A percentile compares a stretch with the other conserved stretches of the same genome.
These are phyloP conservation scores for Botrytis byssoidea DNA, from an alignment of 2,329 filamentous ascomycete species.

Conservation along the genomic window DNA sequence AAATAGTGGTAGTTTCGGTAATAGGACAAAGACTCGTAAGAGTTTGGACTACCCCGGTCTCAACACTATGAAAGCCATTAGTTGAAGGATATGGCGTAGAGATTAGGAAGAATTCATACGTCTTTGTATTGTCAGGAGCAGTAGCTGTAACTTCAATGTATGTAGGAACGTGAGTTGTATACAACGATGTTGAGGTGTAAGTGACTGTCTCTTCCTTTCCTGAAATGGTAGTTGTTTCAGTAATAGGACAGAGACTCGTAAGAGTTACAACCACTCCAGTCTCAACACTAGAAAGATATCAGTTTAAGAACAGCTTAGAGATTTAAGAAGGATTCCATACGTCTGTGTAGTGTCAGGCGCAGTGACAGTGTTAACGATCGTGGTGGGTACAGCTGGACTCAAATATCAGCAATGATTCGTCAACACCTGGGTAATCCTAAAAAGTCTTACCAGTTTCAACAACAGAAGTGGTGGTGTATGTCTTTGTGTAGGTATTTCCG, in stretches of 20 bases:
- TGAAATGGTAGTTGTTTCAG: conserved; percentile 19
- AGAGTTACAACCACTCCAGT: conserved; percentile 12
- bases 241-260: conserved; percentile 39
- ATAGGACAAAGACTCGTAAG: conserved; percentile 39
- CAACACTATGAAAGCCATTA: neutral
- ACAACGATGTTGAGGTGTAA: conserved; percentile 11
- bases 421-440: neutral
- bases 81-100: neutral
- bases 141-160: conserved; percentile 15
- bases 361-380: conserved; percentile 20
- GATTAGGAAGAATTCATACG: neutral
- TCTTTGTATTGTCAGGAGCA: neutral
- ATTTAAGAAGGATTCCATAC: neutral
- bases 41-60: conserved; percentile 8
- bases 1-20: conserved; percentile 24
- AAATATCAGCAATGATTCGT: neutral
- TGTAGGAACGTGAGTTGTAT: conserved; percentile 10
- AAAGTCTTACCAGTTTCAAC: conserved; percentile 33
- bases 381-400: conserved; percentile 25
- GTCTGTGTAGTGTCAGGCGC: neutral
- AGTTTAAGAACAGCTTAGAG: neutral
- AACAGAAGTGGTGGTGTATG: conserved; percentile 47
- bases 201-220: conserved; percentile 3
- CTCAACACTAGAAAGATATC: conserved; percentile 1
- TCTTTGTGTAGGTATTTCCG: conserved; percentile 43